Percentiles rank a stretch among this genome's conserved stretches.
Conservation (phyloP, 768 basidiomycete species). For the Cubamyces sp. region DNA sequence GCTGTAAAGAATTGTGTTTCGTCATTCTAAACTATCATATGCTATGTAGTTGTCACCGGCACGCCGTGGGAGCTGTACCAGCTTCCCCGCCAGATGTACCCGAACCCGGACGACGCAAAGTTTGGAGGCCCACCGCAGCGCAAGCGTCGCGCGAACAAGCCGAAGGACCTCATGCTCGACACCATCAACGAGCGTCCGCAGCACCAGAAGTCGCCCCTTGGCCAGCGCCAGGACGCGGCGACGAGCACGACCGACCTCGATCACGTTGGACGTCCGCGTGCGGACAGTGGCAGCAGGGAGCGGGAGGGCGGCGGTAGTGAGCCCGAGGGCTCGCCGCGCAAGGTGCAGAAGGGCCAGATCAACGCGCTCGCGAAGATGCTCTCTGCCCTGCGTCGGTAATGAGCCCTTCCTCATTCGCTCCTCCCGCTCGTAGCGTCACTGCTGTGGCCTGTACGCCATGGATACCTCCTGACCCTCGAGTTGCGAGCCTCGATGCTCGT, state of each 20-base stretch:
- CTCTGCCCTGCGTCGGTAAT: slow-evolving; percentile 70
- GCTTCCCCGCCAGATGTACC: slow-evolving; percentile 66
- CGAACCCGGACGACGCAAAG: slow-evolving; percentile 63
- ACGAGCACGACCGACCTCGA: slow-evolving; percentile 77
- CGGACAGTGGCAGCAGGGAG: slow-evolving; percentile 19
- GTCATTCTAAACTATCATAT: slow-evolving; percentile 11
- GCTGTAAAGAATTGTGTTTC: slow-evolving; percentile 3
- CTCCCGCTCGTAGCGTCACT: slow-evolving; percentile 1
- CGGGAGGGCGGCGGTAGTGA: slow-evolving; percentile 41
- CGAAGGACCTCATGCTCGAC: slow-evolving; percentile 67
- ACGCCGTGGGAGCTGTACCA: slow-evolving; percentile 76
- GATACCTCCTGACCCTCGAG: slow-evolving; percentile 3
- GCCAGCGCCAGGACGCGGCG: slow-evolving; percentile 60
- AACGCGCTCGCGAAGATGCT: slow-evolving; percentile 91
- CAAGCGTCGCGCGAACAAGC: slow-evolving; percentile 60
- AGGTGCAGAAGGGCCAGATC: slow-evolving; percentile 90
- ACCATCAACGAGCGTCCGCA: slow-evolving; percentile 75
- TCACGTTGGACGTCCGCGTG: slow-evolving; percentile 35
- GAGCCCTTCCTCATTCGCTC: background rate
- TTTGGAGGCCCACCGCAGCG: slow-evolving; percentile 60
- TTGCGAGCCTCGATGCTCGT: slow-evolving; percentile 8
- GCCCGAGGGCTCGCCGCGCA: slow-evolving; percentile 59
- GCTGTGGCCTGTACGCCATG: slow-evolving; percentile 1
- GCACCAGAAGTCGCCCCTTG: slow-evolving; percentile 49
- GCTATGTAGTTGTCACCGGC: slow-evolving; percentile 66